Evolutionary conservation across 768 basidiomycete species (phyloP).

Genomic region (Tubosaeta brunneosetosa): DNA sequence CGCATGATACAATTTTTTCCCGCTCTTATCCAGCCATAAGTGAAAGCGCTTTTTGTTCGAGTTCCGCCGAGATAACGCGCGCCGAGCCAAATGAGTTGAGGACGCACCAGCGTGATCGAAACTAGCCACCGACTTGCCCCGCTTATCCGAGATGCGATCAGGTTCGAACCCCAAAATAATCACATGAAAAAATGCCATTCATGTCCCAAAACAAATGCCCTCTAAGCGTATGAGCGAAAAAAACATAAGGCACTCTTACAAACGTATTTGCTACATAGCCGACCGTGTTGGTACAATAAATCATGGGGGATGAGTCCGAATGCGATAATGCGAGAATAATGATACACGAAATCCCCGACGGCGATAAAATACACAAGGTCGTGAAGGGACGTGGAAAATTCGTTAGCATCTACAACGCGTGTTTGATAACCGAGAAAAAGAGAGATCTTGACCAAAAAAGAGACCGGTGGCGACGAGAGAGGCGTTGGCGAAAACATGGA

Average conservation of each 20-base stretch:
- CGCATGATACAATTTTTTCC: constrained; percentile 14
- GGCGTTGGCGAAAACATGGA: constrained; percentile 23
- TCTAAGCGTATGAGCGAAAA: neutral
- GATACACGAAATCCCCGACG: constrained; percentile 28
- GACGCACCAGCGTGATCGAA: neutral
- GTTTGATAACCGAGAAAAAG: constrained; percentile 2
- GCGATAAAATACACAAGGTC: constrained; percentile 28
- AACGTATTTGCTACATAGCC: constrained; percentile 33
- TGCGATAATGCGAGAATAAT: constrained; percentile 32
- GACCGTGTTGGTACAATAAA: constrained; percentile 22
- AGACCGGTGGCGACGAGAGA: constrained; percentile 11
- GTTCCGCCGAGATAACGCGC: constrained; percentile 20
- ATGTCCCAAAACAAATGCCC: constrained; percentile 11
- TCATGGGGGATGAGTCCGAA: constrained; percentile 21
- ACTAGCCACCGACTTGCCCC: neutral
- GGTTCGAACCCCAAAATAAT: constrained; percentile 4
- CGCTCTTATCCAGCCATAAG: neutral
- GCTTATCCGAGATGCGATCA: constrained; percentile 2
- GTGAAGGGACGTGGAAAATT: constrained; percentile 24
- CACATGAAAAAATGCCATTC: constrained; percentile 15
- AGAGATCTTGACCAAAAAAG: neutral
- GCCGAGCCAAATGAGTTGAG: constrained; percentile 16
- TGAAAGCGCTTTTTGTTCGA: neutral
- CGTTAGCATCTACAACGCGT: constrained; percentile 20
- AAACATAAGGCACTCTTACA: constrained; percentile 26